Base-by-base conservation (phyloP, 2,329 filamentous ascomycete species). In the Sporothrix humicola region DNA sequence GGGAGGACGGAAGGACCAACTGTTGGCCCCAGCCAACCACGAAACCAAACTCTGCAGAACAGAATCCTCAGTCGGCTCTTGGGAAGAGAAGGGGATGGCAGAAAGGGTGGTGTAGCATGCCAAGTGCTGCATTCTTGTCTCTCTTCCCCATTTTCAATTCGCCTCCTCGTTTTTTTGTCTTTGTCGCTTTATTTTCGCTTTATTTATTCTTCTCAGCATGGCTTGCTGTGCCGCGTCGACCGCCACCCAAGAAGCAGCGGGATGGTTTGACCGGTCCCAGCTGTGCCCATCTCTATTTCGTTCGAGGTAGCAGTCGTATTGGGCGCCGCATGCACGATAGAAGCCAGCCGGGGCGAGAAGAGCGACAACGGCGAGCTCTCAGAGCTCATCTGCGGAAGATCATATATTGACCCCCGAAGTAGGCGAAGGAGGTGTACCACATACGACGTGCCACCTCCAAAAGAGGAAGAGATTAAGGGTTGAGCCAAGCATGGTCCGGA, bases 11-110 rank as follows among this genome's bases (percentile, higher is more conserved):
- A 63, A 70, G 56, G 65, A 26, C 66, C 71, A 66, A 31, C 61
- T 54, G 65, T 48, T 74, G 73, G 65, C 26, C 71, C 71, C 13
- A 31, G 56, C 70, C 65, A 72, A 61, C 71, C 73, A 74, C 10
- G 58, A 17, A 46, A 54, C 12, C 26, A 26, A 48, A 31, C 42
- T 61, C 23, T 20, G 17, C 44, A 46, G 65, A 37, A 23, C 65
- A 54, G 26, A 65, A 58, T 23, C 42, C 48, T 66, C 42, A 4
- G 44, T 20, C 61, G 61, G 61, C n/a, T 66, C 20, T 65, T 46
- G 42, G 20, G 26, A 26, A 17, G 61, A 44, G 7, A n/a, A 46
- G 37, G 12, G 17, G 42, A 65, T n/a, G 61, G 13, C n/a, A 5
- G 42, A 66, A 65, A 48, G 20, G 37, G 20, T 37, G 42, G 42